A percentile compares a stretch with the other conserved stretches of the same genome.
phyloP scores from a whole-genome alignment of 768 basidiomycete genomes.

The Amanita muscaria region DNA sequence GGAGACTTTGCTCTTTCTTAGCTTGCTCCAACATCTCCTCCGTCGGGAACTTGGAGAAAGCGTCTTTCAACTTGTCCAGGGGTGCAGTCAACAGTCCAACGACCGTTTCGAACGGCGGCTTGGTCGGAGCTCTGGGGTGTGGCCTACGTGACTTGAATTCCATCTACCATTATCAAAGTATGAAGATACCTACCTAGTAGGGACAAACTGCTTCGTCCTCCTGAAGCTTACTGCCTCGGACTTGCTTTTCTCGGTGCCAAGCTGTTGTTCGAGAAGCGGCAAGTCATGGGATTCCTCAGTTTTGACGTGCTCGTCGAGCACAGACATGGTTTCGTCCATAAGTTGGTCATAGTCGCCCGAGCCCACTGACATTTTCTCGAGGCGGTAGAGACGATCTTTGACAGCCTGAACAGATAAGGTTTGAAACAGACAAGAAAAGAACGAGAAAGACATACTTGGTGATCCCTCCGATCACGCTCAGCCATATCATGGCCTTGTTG shows the following conservation, averaged over 20 bases:
- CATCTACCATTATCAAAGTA: neutral
- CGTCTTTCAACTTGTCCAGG: neutral
- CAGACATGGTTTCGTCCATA: neutral
- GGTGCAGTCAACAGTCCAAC: neutral
- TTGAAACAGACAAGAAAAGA: neutral
- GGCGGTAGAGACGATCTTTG: constrained; percentile 13
- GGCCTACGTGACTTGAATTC: neutral
- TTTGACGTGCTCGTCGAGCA: neutral
- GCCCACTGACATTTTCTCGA: neutral
- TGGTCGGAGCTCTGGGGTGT: neutral
- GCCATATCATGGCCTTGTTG: constrained; percentile 40
- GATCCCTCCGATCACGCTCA: constrained; percentile 47
- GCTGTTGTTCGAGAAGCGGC: neutral
- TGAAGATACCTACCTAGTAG: neutral
- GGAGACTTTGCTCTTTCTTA: too few relatives aligned
- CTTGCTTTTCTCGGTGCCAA: neutral
- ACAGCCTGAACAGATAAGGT: constrained; percentile 6
- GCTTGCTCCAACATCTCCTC: neutral
- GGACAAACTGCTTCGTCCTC: neutral
- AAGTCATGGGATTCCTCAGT: neutral
- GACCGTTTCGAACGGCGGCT: neutral
- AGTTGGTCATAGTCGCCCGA: neutral
- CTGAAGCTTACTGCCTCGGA: neutral
- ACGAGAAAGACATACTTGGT: constrained; percentile 30
- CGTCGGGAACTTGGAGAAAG: neutral